A percentile compares a stretch with the other conserved stretches of the same genome.
Evolutionary conservation across 2,329 filamentous ascomycete genomes (phyloP).

Genomic region (Talaromyces sp.): DNA sequence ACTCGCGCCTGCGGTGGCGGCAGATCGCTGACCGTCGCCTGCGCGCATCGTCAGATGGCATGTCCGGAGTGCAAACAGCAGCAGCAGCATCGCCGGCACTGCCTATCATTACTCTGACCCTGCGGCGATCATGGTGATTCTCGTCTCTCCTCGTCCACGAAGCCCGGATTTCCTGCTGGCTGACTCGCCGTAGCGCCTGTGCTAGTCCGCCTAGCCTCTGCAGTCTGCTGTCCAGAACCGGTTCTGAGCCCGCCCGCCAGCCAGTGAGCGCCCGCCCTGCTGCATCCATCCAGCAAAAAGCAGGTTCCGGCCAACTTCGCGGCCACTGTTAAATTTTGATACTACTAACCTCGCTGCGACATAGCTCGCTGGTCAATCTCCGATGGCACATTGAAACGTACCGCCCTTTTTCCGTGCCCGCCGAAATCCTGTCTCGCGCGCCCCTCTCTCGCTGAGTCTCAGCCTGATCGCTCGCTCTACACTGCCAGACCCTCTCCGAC

Average conservation of each 20-base stretch:
- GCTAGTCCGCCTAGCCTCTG: neutral
- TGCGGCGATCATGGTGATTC: too few species aligned
- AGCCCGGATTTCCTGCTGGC: neutral
- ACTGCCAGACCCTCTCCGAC: neutral
- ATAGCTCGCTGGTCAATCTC: neutral
- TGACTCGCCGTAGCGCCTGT: slow-evolving; percentile 1
- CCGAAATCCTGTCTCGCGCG: neutral
- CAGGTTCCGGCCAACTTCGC: neutral
- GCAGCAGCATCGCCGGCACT: too few species aligned
- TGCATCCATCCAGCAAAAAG: neutral
- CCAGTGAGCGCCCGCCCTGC: slow-evolving; percentile 8
- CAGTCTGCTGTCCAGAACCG: slow-evolving; percentile 7
- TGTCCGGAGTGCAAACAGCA: neutral
- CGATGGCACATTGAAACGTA: neutral
- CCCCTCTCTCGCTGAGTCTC: neutral
- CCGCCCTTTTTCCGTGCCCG: neutral
- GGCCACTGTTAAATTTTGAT: too few species aligned
- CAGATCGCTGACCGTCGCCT: neutral
- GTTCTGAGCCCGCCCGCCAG: slow-evolving; percentile 5
- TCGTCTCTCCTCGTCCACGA: neutral
- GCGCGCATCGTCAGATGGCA: neutral
- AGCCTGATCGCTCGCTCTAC: neutral
- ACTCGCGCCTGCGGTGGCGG: too few species aligned
- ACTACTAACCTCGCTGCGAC: neutral
- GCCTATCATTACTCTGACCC: neutral